Conservation (phyloP, 108 stramenopile genomes). For the Aurantiochytrium sp. region DNA sequence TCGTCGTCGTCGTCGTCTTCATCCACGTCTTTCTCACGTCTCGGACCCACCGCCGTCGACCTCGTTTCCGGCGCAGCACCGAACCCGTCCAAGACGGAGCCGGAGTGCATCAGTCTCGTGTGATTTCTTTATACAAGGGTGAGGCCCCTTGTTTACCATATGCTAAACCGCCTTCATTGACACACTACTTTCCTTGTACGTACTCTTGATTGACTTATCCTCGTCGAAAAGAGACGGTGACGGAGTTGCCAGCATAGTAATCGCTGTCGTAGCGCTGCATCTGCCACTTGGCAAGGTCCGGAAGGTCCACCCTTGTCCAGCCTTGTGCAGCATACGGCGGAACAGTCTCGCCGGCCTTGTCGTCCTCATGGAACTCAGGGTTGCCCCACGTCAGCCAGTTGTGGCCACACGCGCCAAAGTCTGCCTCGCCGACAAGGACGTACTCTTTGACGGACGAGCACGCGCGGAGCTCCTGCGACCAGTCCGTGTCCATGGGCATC, state of each 20-base stretch:
- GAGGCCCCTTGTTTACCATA: no score
- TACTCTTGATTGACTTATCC: no score
- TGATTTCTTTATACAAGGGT: no score
- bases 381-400: constrained; percentile 26
- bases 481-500: constrained; percentile 16
- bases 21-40: not conserved
- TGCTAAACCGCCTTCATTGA: no score
- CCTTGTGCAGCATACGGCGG: not conserved
- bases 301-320: not conserved
- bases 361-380: not conserved
- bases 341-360: not conserved
- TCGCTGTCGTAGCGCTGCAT: constrained; percentile 10
- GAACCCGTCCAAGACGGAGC: no score
- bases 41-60: no score
- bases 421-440: not conserved
- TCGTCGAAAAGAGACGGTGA: not conserved
- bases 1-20: not conserved
- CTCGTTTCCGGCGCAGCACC: no score
- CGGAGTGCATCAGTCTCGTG: no score
- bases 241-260: not conserved
- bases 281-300: not conserved
- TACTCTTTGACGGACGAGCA: not conserved
- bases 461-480: not conserved
- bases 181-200: no score
- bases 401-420: not conserved